Evolutionary conservation across 2,329 filamentous ascomycete species (phyloP), one percentile per base, ranked within the genome.

Genomic region (Aspergillus pseudonomiae): DNA sequence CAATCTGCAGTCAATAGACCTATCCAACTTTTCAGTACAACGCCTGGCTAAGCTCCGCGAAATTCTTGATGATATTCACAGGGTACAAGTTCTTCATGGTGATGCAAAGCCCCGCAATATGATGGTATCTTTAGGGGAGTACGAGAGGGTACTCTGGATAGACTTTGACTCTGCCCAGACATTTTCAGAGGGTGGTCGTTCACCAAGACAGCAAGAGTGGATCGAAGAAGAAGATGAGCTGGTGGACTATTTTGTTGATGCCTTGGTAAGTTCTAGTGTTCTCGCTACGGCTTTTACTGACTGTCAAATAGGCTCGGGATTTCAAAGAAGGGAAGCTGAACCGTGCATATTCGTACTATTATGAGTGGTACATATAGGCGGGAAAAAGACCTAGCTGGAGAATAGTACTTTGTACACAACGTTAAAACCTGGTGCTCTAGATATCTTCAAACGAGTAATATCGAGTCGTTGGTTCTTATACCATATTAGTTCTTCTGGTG

Each of bases 151-250:
- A 11, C 61, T 71, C 39, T 68, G 68, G 64, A 60, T 71, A 24
- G 66, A 68, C 56, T 71, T 71, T 56, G 66, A 68, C 46, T 62
- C 45, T 46, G 66, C 69, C 6, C 65, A 66, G 24, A 66, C 58
- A 1, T 66, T 68, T 19, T n/a, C 65, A 12, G 64, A 66, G 24
- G 39, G 10, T 28, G 21, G 16, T 43, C 64, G 59, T 28, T 39
- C 61, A 21, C n/a, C 50, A 32, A 59, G 21, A 34, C 59, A 59
- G 46, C 14, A 50, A 9, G 34, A 5, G 10, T 67, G 62, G 68
- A 4, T 70, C 7, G 19, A 59, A 39, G 39, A 64, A 24, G 68
- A 70, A 54, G 43, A 48, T 50, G 58, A 67, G 30, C 26, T 66
- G 56, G 55, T 69, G 50, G 64, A 68, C 10, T 61, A 69, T 50